Evolutionary conservation across 768 basidiomycete species (phyloP), one percentile per base, ranked within the genome.

Genomic region (Agaricus subrufescens): DNA sequence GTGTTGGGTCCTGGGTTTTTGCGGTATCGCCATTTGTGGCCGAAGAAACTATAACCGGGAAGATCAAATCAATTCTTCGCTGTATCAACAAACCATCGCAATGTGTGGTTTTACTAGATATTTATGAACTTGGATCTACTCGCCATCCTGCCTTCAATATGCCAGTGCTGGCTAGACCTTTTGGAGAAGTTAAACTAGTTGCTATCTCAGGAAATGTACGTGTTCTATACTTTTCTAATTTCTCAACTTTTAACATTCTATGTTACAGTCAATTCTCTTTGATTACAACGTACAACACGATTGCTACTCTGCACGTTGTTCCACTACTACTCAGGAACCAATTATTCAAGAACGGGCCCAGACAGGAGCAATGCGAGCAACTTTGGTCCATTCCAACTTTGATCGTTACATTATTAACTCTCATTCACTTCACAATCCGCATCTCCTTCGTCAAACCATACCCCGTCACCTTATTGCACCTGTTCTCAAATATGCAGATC

Each of bases 1-100:
- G 4, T 4, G n/a, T 56, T 29, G 58, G 58, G 15, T 62, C 59
- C 4, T 69, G 66, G 67, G 61, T 68, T 8, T 62, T 67, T 34
- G 54, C 58, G 5, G 52, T 52, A 14, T 59, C 58, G 37, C 60
- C 51, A n/a, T 57, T 51, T 34, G 8, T n/a, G 1, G 30, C 39
- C 19, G 26, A 31, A 50, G 46, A 47, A 25, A 46, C 54, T 23
- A 47, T 61, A 19, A 57, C 58, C 11, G 62, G 61, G 9, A 50
- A 47, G 4, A 60, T 65, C 27, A 25, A 58, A 10, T 58, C 65
- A 46, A 63, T 64, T 19, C 37, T 67, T 6, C 46, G 60, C 37
- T 48, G 62, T 6, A 25, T 48, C 23, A 23, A 19, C 10, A 14
- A 19, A 25, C 19, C 40, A 31, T 31, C 31, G 4, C 49, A 59